These are phyloP conservation scores for Globisporangium yorkense DNA, from an alignment of 352 stramenopile species.

Conservation along the genomic window DNA sequence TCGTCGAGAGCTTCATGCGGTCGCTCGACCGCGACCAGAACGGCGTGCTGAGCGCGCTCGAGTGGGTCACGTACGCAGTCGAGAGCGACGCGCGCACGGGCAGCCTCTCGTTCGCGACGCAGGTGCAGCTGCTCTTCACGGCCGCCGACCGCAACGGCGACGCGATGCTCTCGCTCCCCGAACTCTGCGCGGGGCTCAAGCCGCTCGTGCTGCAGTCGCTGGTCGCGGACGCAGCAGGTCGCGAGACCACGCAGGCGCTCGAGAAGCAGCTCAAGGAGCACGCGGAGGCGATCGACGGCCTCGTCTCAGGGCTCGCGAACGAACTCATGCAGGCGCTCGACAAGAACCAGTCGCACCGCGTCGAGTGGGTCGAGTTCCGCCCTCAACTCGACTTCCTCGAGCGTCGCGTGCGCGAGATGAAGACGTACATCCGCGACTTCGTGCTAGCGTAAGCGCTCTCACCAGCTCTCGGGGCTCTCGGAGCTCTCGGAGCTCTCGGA, in stretches of 20 bases:
- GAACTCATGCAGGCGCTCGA: conserved; percentile 54
- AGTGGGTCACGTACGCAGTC: conserved; percentile 68
- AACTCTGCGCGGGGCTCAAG: conserved; percentile 41
- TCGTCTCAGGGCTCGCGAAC: conserved; percentile 42
- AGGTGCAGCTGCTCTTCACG: conserved; percentile 54
- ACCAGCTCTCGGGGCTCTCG: too few relatives aligned
- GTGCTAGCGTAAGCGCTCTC: conserved; percentile 11
- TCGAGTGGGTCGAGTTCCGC: conserved; percentile 77
- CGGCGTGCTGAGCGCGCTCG: conserved; percentile 38
- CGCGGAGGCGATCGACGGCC: conserved; percentile 21
- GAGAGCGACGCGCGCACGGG: conserved; percentile 37
- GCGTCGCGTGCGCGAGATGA: conserved; percentile 39
- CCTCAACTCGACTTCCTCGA: conserved; percentile 69
- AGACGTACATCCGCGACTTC: conserved; percentile 42
- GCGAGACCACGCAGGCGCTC: not conserved
- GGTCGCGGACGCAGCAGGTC: not conserved
- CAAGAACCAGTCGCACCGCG: conserved; percentile 44
- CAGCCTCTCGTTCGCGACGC: conserved; percentile 34
- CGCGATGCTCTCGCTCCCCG: conserved; percentile 40
- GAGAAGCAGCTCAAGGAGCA: conserved; percentile 8
- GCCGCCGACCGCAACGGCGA: conserved; percentile 49
- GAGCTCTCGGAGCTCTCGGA: too few relatives aligned
- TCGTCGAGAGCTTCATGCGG: conserved; percentile 51
- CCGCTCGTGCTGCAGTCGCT: conserved; percentile 32
- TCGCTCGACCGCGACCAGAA: conserved; percentile 53